These are phyloP conservation scores for Ogataea methylovora DNA, from an alignment of 805 yeast genomes.

Conservation along the genomic window DNA sequence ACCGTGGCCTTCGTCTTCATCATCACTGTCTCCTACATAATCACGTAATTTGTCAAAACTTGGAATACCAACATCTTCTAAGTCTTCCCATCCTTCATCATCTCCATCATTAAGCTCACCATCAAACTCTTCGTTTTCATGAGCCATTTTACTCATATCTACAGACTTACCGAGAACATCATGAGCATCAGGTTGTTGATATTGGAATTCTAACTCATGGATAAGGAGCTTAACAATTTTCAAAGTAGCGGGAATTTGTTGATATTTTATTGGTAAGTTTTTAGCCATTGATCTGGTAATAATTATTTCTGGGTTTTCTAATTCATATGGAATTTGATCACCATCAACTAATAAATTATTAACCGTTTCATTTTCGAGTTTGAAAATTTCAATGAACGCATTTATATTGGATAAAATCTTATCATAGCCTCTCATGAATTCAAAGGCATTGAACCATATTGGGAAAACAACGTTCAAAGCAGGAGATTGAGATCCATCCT, in stretches of 20 bases:
- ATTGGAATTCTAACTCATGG: slow-evolving; percentile 62
- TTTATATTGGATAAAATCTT: slow-evolving; percentile 59
- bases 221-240: slow-evolving; percentile 69
- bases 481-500: slow-evolving; percentile 12
- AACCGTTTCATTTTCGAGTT: slow-evolving; percentile 48
- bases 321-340: slow-evolving; percentile 54
- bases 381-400: slow-evolving; percentile 64
- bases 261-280: slow-evolving; percentile 51
- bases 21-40: slow-evolving; percentile 41
- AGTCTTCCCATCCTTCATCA: slow-evolving; percentile 69
- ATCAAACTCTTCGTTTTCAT: slow-evolving; percentile 9
- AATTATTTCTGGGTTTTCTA: slow-evolving; percentile 48
- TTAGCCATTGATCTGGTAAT: slow-evolving; percentile 82
- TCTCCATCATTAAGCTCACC: slow-evolving; percentile 35
- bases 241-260: slow-evolving; percentile 57
- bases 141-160: slow-evolving; percentile 7
- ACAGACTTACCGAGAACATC: slow-evolving; percentile 12
- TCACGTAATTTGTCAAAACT: slow-evolving; percentile 55
- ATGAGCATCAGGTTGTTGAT: slow-evolving; percentile 38
- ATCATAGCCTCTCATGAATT: slow-evolving; percentile 70
- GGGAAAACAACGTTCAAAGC: slow-evolving; percentile 56
- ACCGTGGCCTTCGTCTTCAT: slow-evolving; percentile 13
- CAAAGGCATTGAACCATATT: slow-evolving; percentile 81
- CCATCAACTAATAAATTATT: slow-evolving; percentile 60
- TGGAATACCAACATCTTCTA: slow-evolving; percentile 58